Base-by-base conservation (phyloP, 108 stramenopile species). In the Pseudonitzschia multistriata region DNA sequence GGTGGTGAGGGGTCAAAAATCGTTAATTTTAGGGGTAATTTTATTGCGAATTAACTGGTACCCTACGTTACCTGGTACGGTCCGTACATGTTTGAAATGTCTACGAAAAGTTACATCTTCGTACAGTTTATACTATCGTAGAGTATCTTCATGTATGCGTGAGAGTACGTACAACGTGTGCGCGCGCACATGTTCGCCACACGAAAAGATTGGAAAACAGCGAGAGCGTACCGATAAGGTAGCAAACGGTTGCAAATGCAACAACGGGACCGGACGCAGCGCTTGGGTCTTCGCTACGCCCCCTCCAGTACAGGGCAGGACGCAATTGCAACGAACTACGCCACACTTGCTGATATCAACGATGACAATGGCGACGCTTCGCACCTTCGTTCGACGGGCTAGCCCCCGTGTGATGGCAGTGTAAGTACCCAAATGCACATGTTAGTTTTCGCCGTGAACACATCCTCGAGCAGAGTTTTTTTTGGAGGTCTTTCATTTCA, bases 361-460 rank as follows among this genome's bases (percentile, higher is more conserved):
- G 49, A 61, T 42, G 54, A 72, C 71, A 65, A 78, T 78, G 77
- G 77, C 77, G 65, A 66, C 77, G 68, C 77, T 78, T 78, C 66
- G 77, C 50, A 59, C 42, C 30, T 24, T 78, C 48, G 61, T 63
- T 34, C 53, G 49, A 50, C 71, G 77, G 53, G 77, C 71, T 25
- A 66, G 35, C 14, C 77, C 77, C 34, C 76, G 76, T 54, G 67
- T 70, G 28, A 36, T 63, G 30, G 49, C 55, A 36, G 50, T 68
- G 76, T 77, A 54, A 77, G 76, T 77, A 52, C 11, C 42, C 1
- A 13, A 13, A 45, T 45, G 42, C n/a, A n/a, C n/a, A 6, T 89
- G 89, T 85, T 17, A 13, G 17, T 10, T 45, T 10, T 3, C 2
- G 8, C 5, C 42, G 42, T 13, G 15, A 45, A 45, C 11, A 13